Evolutionary conservation across 2,329 filamentous ascomycete genomes (phyloP), one percentile per base, ranked within the genome.

Genomic region (Fusarium humuli): DNA sequence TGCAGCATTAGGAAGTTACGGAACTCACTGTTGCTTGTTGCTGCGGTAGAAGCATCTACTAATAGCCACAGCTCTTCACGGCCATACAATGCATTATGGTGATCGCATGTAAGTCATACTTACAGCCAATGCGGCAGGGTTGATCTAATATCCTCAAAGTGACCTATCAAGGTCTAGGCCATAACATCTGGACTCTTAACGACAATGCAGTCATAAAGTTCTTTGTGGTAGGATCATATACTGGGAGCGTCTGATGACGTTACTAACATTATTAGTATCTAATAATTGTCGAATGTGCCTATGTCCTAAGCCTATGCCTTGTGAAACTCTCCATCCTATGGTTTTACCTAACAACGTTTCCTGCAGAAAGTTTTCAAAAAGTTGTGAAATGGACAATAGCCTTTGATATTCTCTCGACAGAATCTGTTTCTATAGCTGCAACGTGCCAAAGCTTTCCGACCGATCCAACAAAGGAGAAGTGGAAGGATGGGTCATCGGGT

Each of bases 231-330:
- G 7, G 61, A 5, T 9, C 0, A 16, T 1, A 1, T 0, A n/a
- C 5, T 1, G 2, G 6, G 3, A 8, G 0, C 6, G 0, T 3
- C 0, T 5, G 5, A 0, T 0, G 8, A 11, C 1, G 0, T 4
- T 1, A 0, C 61, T 64, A 11, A 64, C 12, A 13, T 0, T 4
- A 0, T 2, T 0, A 64, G 61, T 49, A 49, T 2, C 12, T 64
- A 0, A 37, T 64, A 1, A 13, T 64, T 1, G 30, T 45, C 2
- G 34, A 63, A 27, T 49, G 25, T 3, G 14, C 49, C 20, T 64
- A 64, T 7, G 29, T 57, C 0, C 6, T 64, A 0, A 57, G 61
- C 4, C 14, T 64, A 22, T 45, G 34, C 2, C 18, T 64, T 3
- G 5, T 44, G 6, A 57, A 64, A 5, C 14, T 64, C 0, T 64